Evolutionary conservation across 2,329 filamentous ascomycete species (phyloP), one percentile per base, ranked within the genome.

Genomic region (Lasiodiplodia sp.): DNA sequence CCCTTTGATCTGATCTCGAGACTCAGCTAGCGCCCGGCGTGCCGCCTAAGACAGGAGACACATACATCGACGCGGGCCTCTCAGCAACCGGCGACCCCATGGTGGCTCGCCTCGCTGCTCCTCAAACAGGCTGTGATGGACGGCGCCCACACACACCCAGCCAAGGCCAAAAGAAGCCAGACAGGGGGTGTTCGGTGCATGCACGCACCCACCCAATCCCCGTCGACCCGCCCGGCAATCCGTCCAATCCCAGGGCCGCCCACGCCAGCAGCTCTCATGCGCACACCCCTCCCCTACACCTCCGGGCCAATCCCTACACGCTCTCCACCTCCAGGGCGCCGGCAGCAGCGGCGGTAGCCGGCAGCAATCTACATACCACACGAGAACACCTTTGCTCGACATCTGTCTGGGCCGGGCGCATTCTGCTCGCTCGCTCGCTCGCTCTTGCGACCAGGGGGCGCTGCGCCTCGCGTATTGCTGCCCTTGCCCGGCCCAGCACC

Each of bases 61-160:
- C 58, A 47, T 40, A 25, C 18, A 57, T 18, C 40, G 18, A 51
- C 44, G 34, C 58, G 44, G 25, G 7, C 58, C 25, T 18, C 31
- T 34, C 31, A 34, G 31, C 31, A 34, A 34, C 31, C 28, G 16
- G 5, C 18, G 16, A 51, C 25, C 58, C 40, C 40, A 34, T 31
- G 23, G 44, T 63, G 40, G 25, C 58, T 63, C 44, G 58, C 49
- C 44, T 18, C 44, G 58, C 31, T n/a, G 58, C 5, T n/a, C 38
- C 58, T 63, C 58, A 51, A 63, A 63, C 44, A 3, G 49, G 58
- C 21, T 37, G 49, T 63, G 58, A 63, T 63, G 16, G 58, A 63
- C 58, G 16, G 25, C 18, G 40, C 28, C 37, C 58, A 51, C 57
- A 47, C 57, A 47, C 57, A 31, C 55, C 31, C 28, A 28, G 55